phyloP scores from a whole-genome alignment of 208 protist genomes.

The Trypanosoma brucei region DNA sequence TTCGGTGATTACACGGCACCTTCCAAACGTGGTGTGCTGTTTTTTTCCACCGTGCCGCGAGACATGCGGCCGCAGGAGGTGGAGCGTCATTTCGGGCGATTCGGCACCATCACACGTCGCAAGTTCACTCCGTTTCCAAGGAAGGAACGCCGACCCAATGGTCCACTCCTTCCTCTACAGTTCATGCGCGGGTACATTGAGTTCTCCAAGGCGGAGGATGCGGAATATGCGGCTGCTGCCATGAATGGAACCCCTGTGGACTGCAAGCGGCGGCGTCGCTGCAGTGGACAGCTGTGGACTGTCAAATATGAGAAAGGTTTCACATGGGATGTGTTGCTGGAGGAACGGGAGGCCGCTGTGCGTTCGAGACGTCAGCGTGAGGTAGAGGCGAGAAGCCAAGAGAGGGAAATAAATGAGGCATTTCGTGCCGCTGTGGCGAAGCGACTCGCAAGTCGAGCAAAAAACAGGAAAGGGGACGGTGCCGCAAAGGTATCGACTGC shows the following conservation, averaged over 20 bases:
- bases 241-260: slow-evolving; percentile 63
- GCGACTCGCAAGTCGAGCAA: slow-evolving; percentile 16
- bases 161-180: slow-evolving; percentile 57
- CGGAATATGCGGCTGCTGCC: slow-evolving; percentile 33
- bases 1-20: slow-evolving; percentile 28
- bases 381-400: slow-evolving; percentile 40
- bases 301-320: slow-evolving; percentile 59
- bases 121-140: slow-evolving; percentile 74
- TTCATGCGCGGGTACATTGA: slow-evolving; percentile 81
- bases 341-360: slow-evolving; percentile 50
- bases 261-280: slow-evolving; percentile 55
- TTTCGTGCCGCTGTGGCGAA: slow-evolving; percentile 52
- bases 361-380: slow-evolving; percentile 39
- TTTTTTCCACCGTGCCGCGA: slow-evolving; percentile 68
- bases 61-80: slow-evolving; percentile 79
- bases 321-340: slow-evolving; percentile 57
- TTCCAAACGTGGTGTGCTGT: slow-evolving; percentile 59
- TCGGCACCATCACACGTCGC: slow-evolving; percentile 62
- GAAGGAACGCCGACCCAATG: slow-evolving; percentile 64
- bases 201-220: slow-evolving; percentile 44
- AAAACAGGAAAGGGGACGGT: background rate
- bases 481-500: too few species aligned
- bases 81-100: slow-evolving; percentile 58
- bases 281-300: slow-evolving; percentile 77
- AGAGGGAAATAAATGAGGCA: slow-evolving; percentile 67